Conservation (phyloP, 2,329 filamentous ascomycete species). For the Cylindrodendrum hubeiense region DNA sequence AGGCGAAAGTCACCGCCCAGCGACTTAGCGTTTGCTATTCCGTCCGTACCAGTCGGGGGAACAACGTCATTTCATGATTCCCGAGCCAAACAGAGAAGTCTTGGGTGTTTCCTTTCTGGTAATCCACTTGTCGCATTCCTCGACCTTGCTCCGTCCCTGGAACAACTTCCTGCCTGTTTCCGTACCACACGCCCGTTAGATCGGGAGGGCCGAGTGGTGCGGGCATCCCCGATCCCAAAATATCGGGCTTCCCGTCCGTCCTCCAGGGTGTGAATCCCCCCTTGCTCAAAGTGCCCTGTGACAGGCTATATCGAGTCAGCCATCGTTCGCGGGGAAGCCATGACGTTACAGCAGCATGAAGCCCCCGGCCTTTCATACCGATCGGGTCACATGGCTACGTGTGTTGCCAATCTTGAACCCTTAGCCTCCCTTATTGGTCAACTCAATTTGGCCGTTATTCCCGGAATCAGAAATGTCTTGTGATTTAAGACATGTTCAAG, state of each 20-base stretch:
- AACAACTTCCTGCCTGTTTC: neutral
- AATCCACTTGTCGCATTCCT: neutral
- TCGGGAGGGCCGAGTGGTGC: neutral
- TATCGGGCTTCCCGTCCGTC: neutral
- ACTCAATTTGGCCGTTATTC: neutral
- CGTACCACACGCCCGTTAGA: neutral
- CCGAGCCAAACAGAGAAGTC: neutral
- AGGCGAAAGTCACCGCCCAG: neutral
- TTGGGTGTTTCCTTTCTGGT: neutral
- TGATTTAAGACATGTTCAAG: too few relatives aligned
- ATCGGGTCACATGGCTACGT: constrained; percentile 3
- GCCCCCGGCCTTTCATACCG: constrained; percentile 1
- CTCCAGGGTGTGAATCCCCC: neutral
- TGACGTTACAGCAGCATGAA: neutral
- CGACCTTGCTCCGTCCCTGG: neutral
- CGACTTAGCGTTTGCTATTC: too few relatives aligned
- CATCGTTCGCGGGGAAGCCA: neutral
- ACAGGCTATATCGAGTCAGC: neutral
- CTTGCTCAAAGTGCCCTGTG: neutral
- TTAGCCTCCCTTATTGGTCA: too few relatives aligned
- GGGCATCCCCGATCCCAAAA: neutral
- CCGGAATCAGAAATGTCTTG: neutral
- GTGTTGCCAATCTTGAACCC: neutral
- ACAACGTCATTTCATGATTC: neutral
- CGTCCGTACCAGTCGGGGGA: too few relatives aligned